These are phyloP conservation scores for Leptographium lundbergii DNA, from an alignment of 2,329 filamentous ascomycete genomes.

Conservation along the genomic window DNA sequence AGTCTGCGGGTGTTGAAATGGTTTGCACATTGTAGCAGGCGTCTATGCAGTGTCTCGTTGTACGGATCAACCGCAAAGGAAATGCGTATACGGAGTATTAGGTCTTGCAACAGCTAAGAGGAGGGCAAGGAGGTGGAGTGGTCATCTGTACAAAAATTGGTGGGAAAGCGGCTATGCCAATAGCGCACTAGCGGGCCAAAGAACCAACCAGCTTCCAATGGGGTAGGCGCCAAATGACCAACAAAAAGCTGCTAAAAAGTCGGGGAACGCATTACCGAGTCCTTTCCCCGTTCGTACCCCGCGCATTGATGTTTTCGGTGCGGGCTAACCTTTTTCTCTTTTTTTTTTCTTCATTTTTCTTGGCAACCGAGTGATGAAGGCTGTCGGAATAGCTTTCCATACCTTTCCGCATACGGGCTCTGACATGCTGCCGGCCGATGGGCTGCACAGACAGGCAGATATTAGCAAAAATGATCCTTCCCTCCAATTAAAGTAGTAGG, in stretches of 20 bases:
- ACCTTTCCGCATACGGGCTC: neutral
- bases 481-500: no score
- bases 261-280: neutral
- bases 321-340: neutral
- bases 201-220: neutral
- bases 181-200: neutral
- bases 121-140: no score
- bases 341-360: neutral
- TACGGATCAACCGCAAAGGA: no score
- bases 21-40: no score
- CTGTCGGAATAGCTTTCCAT: neutral
- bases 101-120: no score
- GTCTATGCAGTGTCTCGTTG: no score
- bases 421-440: no score
- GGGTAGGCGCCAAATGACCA: neutral
- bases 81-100: neutral
- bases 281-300: neutral
- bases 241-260: neutral
- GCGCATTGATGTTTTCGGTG: neutral
- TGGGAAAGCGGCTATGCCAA: no score
- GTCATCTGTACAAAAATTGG: neutral
- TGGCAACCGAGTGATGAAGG: neutral
- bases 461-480: neutral
- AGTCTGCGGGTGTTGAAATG: no score
- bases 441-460: no score